Percentiles rank a stretch among this genome's conserved stretches.
Evolutionary conservation across 352 stramenopile species (phyloP).

Genomic region (Pythium rhizo-oryzae): DNA sequence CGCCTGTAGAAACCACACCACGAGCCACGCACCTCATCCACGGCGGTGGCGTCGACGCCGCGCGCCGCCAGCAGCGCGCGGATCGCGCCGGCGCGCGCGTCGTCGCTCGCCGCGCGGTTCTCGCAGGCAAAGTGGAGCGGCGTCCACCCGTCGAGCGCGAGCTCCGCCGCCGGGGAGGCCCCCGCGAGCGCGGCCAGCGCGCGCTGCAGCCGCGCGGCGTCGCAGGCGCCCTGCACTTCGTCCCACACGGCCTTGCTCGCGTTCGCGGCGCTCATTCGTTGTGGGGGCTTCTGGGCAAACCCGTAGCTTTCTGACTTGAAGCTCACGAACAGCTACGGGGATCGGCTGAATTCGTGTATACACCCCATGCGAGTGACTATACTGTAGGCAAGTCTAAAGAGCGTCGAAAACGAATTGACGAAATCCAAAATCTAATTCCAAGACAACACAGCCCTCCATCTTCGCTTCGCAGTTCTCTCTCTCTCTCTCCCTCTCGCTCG

Average conservation of each 20-base stretch:
- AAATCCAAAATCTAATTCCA: background rate
- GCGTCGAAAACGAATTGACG: background rate
- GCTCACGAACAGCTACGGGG: background rate
- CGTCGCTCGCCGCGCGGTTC: conserved; percentile 52
- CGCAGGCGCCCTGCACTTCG: conserved; percentile 66
- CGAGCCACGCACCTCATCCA: no score
- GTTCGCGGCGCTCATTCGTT: conserved; percentile 38
- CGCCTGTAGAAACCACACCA: no score
- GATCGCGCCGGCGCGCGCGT: conserved; percentile 42
- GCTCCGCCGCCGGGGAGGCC: background rate
- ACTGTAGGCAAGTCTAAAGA: background rate
- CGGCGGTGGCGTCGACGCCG: conserved; percentile 50
- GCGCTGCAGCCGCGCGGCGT: conserved; percentile 41
- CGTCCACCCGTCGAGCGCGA: conserved; percentile 71
- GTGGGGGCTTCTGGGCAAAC: no score
- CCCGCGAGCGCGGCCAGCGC: conserved; percentile 21
- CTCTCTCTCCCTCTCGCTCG: no score
- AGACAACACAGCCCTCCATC: no score
- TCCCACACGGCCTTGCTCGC: conserved; percentile 52
- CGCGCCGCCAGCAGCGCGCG: conserved; percentile 34
- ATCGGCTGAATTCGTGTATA: background rate
- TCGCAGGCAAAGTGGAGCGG: conserved; percentile 77
- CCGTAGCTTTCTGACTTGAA: no score
- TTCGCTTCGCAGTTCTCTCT: no score
- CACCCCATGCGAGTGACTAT: background rate